Percentiles rank a stretch among this genome's conserved stretches.
phyloP scores from a whole-genome alignment of 2,329 filamentous ascomycete species.

The Corinectria fuckeliana region DNA sequence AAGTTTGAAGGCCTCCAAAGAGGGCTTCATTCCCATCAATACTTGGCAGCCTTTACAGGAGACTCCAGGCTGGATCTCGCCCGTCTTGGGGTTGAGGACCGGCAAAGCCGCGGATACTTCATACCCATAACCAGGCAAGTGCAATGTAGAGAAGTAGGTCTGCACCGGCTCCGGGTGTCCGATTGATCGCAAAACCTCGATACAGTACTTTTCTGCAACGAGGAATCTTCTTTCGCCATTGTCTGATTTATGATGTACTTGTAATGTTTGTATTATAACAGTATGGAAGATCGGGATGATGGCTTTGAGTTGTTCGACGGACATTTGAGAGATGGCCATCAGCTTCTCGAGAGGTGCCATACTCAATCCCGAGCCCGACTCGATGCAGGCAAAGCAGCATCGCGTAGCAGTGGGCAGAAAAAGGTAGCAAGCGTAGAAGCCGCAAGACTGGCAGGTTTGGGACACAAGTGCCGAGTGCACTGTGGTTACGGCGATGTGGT shows the following conservation, averaged over 20 bases:
- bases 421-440: constrained; percentile 9
- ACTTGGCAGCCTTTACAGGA: constrained; percentile 15
- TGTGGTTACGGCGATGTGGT: constrained; percentile 7
- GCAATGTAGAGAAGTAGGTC: constrained; percentile 13
- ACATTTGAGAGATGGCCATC: neutral
- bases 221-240: constrained; percentile 4
- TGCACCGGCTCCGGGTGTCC: constrained; percentile 10
- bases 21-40: constrained; percentile 11
- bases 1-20: constrained; percentile 6
- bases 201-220: constrained; percentile 11
- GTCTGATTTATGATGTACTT: neutral
- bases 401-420: constrained; percentile 11
- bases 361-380: constrained; percentile 15
- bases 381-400: constrained; percentile 17
- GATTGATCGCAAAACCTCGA: constrained; percentile 2
- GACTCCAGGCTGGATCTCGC: constrained; percentile 12
- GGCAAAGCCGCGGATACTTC: constrained; percentile 6
- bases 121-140: constrained; percentile 13
- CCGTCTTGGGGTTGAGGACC: constrained; percentile 8
- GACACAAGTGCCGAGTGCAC: constrained; percentile 14
- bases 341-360: constrained; percentile 15
- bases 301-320: constrained; percentile 4
- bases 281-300: constrained; percentile 9
- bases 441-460: constrained; percentile 11
- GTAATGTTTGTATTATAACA: too few relatives aligned